Evolutionary conservation across 805 yeast species (phyloP), one percentile per base, ranked within the genome.

Genomic region (Hanseniaspora meyeri): DNA sequence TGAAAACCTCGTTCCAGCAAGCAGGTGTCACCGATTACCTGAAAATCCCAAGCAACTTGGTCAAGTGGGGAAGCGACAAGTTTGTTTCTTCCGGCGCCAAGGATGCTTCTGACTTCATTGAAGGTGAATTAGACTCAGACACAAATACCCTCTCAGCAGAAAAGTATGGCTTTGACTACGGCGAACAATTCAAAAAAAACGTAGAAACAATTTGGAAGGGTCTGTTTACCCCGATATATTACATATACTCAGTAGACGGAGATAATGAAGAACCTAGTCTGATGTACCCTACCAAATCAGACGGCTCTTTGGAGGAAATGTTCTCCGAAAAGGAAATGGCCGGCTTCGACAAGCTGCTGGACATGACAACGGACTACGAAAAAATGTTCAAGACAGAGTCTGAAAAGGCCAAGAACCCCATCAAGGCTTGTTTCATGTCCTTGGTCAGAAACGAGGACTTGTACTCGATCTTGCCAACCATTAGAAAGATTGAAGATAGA

Each of bases 401-500:
- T 20, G 36, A 56, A 40, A 43, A 46, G 16, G 31, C 43, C 2
- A 64, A 63, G 37, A 48, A 58, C 6, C 61, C 63, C 49, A 65
- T 68, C 24, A 66, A 64, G 54, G 72, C 72, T 17, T 64, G 68
- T 48, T 67, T 67, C 46, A 79, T 82, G 57, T 73, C 89, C 1
- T 72, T 87, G 61, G 87, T 87, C 38, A 75, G 93, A 64, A 82
- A 87, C 68, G 64, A 70, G 31, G 95, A 87, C 63, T 66, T 85
- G 59, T 65, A 72, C 61, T 74, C 73, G n/a, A 71, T 85, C 51
- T 60, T 83, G 38, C 75, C 72, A 49, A 80, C 93, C 6, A 82
- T 88, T 59, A 75, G 83, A 57, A 74, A 77, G 58, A 78, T 87
- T 40, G 95, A 87, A 73, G 87, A 84, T 68, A 77, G 90, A 56